A percentile compares a stretch with the other conserved stretches of the same genome.
phyloP scores from a whole-genome alignment of 768 basidiomycete genomes.

The Hericium rajendrae region DNA sequence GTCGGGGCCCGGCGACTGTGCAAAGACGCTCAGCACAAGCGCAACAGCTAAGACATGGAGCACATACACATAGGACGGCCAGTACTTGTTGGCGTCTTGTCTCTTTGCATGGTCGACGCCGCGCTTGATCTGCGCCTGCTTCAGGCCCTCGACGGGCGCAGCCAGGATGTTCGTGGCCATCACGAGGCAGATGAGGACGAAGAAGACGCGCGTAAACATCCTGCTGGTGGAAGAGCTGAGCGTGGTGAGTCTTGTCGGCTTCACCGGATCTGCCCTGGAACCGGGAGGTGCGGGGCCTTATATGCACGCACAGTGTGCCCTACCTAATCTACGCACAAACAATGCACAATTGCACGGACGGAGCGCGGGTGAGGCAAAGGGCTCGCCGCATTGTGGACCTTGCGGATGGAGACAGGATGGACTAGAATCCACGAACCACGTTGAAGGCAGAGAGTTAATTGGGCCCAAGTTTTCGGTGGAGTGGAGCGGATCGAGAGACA shows the following conservation, averaged over 20 bases:
- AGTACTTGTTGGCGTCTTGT: neutral
- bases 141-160: constrained; percentile 13
- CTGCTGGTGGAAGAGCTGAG: neutral
- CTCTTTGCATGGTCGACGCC: constrained; percentile 5
- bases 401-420: neutral
- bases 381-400: neutral
- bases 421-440: neutral
- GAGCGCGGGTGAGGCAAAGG: neutral
- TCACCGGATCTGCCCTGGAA: neutral
- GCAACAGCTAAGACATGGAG: neutral
- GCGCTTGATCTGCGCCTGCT: constrained; percentile 20
- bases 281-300: neutral
- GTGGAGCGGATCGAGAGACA: neutral
- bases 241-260: neutral
- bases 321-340: neutral
- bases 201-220: constrained; percentile 1
- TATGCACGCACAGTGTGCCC: neutral
- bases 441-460: neutral
- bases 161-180: constrained; percentile 4
- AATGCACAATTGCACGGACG: neutral
- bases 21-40: constrained; percentile 2
- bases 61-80: neutral
- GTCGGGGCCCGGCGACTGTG: neutral
- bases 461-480: neutral
- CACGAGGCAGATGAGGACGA: constrained; percentile 1